Conservation (phyloP, 768 basidiomycete species). For the Naganishia kalamii region DNA sequence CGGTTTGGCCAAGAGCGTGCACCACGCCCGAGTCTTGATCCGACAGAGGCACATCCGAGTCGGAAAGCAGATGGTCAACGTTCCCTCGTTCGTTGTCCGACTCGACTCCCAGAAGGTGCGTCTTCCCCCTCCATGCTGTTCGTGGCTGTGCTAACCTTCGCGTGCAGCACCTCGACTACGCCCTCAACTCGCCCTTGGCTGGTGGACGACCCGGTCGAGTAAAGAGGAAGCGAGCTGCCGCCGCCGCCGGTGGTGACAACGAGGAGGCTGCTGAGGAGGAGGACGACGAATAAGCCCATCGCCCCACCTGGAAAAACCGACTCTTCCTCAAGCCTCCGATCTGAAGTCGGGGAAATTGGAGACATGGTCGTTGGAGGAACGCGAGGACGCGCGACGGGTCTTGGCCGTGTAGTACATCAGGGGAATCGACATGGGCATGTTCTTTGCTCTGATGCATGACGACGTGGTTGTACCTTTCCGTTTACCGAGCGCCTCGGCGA, state of each 20-base stretch:
- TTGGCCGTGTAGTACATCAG: background rate
- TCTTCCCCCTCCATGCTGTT: background rate
- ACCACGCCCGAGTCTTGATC: conserved; percentile 97
- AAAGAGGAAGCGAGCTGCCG: conserved; percentile 95
- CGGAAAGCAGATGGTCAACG: conserved; percentile 98
- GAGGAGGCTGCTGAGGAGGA: conserved; percentile 87
- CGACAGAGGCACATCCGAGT: conserved; percentile 99
- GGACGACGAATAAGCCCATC: conserved; percentile 55
- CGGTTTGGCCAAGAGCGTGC: conserved; percentile 89
- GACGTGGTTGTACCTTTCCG: conserved; percentile 12
- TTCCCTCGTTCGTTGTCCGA: conserved; percentile 97
- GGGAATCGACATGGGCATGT: background rate
- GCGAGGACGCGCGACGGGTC: background rate
- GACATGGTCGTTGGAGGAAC: background rate
- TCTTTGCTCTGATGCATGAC: conserved; percentile 11
- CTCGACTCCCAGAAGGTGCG: conserved; percentile 89
- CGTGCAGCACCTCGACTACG: conserved; percentile 88
- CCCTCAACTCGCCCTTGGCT: conserved; percentile 91
- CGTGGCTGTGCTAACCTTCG: background rate
- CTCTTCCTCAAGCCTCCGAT: background rate
- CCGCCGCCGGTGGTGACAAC: conserved; percentile 83
- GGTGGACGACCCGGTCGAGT: conserved; percentile 81
- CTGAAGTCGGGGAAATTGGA: background rate
- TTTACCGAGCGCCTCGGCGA: background rate
- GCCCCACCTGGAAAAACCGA: background rate